phyloP scores from a whole-genome alignment of 441 rosid genomes.

The Caryocar brasiliense region DNA sequence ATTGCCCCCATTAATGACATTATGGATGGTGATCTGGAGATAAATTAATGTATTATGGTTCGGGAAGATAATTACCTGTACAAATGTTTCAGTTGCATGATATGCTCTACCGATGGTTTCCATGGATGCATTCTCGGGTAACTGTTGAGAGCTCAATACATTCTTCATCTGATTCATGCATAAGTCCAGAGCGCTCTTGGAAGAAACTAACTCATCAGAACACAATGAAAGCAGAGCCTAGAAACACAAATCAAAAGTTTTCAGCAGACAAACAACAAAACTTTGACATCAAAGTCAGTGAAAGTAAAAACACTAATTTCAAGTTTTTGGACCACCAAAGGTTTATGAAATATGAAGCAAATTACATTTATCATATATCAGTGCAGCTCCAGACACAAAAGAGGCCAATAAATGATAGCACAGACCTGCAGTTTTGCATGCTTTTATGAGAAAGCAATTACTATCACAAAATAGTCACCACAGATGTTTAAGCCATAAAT shows the following conservation, averaged over 20 bases:
- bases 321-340: not conserved
- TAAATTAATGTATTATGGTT: too few species aligned
- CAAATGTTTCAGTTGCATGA: conserved; percentile 87
- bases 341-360: not conserved
- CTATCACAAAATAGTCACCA: too few species aligned
- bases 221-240: conserved; percentile 90
- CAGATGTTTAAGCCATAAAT: too few species aligned
- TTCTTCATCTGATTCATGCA: conserved; percentile 81
- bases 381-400: conserved; percentile 1
- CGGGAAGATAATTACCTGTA: conserved; percentile 51
- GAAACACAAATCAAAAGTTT: conserved; percentile 19
- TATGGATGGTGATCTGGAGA: too few species aligned
- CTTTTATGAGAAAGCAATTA: too few species aligned
- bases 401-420: not conserved
- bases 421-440: not conserved
- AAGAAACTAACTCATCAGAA: conserved; percentile 80
- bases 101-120: conserved; percentile 90
- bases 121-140: conserved; percentile 85
- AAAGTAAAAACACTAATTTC: too few species aligned
- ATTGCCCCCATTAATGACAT: not conserved
- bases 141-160: conserved; percentile 66
- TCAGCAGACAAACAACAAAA: conserved; percentile 12
- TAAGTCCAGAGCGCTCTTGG: conserved; percentile 75
- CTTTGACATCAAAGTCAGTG: not conserved
- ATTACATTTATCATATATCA: not conserved